Base-by-base conservation (phyloP, 192 early-diverging fungal species). In the Coemansia sp. region DNA sequence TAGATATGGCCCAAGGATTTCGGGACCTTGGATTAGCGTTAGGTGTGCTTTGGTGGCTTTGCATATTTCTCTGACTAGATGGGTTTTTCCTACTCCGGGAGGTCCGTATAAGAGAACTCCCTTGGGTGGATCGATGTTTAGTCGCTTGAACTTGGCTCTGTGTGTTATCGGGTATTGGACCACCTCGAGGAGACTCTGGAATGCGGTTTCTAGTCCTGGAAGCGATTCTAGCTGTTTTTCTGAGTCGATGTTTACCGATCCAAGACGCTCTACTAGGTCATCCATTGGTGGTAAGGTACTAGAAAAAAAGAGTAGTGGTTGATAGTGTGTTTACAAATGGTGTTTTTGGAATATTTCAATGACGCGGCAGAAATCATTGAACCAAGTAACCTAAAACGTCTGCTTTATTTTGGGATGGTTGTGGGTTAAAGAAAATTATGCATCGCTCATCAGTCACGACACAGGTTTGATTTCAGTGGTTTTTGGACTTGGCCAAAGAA, bases 41-140 rank as follows among this genome's bases (percentile, higher is more conserved):
- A 96, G 73, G n/a, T 81, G 80, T n/a, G 93, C 90, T 5, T 68
- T 61, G 61, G 91, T 95, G 0, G 71, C 74, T 20, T 81, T 73
- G 32, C 94, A 87, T 11, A 96, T 81, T 3, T 83, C 81, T 2
- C 85, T 79, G 1, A 98, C 96, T 5, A 98, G 75, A 28, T 88
- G 87, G 4, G 97, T 99, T 66, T 99, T 99, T 20, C 97, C 97
- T 2, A 96, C 93, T 32, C 97, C 97, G 0, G 97, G 95, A 8
- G 95, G 94, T 2, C 97, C 97, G 71, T 96, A 91, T 1, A 99
- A 73, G 8, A 99, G 82, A 8, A 97, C 89, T 22, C 93, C 91
- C 73, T 92, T 92, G 15, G 95, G 96, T 55, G 88, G 90, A 45
- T 96, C 92, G 33, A 96, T 88, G 41, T 86, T 79, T 5, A 98